phyloP scores from a whole-genome alignment of 306 rosid species.

The Dalbergia cultrata region DNA sequence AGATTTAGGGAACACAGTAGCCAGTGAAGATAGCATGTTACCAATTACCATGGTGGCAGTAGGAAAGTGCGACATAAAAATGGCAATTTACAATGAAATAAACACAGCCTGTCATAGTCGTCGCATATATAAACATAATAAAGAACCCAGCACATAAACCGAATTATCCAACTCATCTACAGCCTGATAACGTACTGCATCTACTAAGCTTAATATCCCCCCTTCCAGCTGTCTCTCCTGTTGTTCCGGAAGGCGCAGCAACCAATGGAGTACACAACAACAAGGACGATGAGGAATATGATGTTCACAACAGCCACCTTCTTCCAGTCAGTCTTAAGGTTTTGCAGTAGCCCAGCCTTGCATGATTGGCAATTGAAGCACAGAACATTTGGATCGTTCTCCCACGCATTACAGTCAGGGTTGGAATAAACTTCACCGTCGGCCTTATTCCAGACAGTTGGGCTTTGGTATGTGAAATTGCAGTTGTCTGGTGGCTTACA shows the following conservation, averaged over 20 bases:
- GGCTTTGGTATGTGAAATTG: conserved; percentile 48
- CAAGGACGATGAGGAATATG: conserved; percentile 64
- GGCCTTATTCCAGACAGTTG: conserved; percentile 55
- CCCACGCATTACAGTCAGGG: conserved; percentile 68
- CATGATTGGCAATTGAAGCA: conserved; percentile 80
- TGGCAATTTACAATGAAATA: conserved; percentile 14
- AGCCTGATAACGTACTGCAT: conserved; percentile 6
- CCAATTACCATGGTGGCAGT: too few relatives aligned
- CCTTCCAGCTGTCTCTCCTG: conserved; percentile 62
- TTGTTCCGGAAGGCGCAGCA: conserved; percentile 87
- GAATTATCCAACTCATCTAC: conserved; percentile 35
- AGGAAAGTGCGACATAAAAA: neutral
- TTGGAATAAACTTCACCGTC: neutral
- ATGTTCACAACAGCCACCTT: conserved; percentile 67
- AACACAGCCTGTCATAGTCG: neutral
- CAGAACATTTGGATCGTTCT: conserved; percentile 46
- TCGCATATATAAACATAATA: neutral
- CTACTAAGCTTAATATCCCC: neutral
- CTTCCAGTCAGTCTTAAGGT: conserved; percentile 72
- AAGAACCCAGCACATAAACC: conserved; percentile 31
- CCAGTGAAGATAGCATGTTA: neutral
- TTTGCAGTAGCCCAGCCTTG: conserved; percentile 84
- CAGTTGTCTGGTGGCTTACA: conserved; percentile 79
- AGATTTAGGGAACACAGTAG: neutral
- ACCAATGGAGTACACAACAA: conserved; percentile 76